Evolutionary conservation across 2,329 filamentous ascomycete genomes (phyloP).

Genomic region (Colletotrichum paranaense): DNA sequence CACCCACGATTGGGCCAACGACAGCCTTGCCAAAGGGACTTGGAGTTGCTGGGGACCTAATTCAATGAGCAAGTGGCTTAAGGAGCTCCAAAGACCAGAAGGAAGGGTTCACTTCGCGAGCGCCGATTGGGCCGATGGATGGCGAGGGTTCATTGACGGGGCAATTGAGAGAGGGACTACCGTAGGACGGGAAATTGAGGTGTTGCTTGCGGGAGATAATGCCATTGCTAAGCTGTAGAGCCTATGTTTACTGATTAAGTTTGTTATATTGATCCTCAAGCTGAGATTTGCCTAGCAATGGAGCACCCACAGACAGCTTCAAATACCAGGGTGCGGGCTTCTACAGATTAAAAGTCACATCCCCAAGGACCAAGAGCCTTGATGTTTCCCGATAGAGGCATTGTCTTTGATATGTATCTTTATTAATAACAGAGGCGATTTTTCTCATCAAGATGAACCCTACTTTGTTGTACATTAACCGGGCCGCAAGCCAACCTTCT

Average conservation of each 20-base stretch:
- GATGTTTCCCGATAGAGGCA: neutral
- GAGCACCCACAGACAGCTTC: neutral
- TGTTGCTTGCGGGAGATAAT: neutral
- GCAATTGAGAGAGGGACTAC: neutral
- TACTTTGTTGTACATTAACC: slow-evolving; percentile 34
- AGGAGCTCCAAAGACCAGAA: neutral
- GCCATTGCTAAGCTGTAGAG: neutral
- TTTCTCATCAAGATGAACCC: slow-evolving; percentile 25
- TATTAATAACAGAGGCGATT: slow-evolving; percentile 33
- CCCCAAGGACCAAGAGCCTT: neutral
- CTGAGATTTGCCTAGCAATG: no score
- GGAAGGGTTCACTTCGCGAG: neutral
- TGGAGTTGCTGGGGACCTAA: neutral
- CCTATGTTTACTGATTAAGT: neutral
- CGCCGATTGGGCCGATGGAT: neutral
- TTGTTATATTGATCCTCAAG: no score
- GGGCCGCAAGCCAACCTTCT: slow-evolving; percentile 15
- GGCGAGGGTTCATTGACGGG: neutral
- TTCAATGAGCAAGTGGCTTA: neutral
- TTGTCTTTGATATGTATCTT: slow-evolving; percentile 3
- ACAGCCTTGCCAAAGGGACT: neutral
- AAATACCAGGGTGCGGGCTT: neutral
- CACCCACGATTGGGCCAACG: neutral
- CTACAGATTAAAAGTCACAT: neutral
- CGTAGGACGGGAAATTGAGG: neutral